These are phyloP conservation scores for Calycina marina DNA, from an alignment of 2,329 filamentous ascomycete genomes.

Conservation along the genomic window DNA sequence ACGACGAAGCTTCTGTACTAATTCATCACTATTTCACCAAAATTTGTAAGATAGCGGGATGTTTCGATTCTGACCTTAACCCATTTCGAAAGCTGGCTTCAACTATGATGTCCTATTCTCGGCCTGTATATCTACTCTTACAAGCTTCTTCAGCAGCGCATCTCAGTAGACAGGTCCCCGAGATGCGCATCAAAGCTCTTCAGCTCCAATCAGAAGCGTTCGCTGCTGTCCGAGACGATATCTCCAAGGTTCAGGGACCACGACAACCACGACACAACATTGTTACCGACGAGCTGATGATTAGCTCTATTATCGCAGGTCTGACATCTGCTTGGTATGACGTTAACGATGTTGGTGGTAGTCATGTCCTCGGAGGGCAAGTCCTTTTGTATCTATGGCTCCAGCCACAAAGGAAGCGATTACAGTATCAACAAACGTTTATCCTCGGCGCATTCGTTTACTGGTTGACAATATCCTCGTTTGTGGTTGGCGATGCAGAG, in stretches of 20 bases:
- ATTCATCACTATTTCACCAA: constrained; percentile 6
- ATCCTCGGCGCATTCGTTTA: constrained; percentile 6
- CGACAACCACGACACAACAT: constrained; percentile 1
- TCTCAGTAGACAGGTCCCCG: constrained; percentile 3
- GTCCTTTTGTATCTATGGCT: constrained; percentile 5
- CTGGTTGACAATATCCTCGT: constrained; percentile 6
- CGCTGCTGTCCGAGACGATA: constrained; percentile 4
- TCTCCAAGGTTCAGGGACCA: constrained; percentile 2
- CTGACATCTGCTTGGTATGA: constrained; percentile 7
- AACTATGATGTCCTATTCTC: constrained; percentile 5
- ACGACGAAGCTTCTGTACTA: constrained; percentile 3
- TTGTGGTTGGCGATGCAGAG: constrained; percentile 3
- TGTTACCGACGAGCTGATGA: constrained; percentile 6
- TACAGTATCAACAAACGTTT: constrained; percentile 6
- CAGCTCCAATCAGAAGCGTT: constrained; percentile 6
- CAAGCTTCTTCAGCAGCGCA: constrained; percentile 7
- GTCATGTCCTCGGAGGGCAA: constrained; percentile 5
- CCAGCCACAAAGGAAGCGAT: neutral
- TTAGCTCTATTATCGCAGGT: constrained; percentile 6
- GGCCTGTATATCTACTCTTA: constrained; percentile 4
- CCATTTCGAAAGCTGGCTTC: constrained; percentile 5
- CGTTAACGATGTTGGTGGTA: constrained; percentile 5
- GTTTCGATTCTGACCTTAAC: constrained; percentile 5
- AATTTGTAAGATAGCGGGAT: constrained; percentile 7
- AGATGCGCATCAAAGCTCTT: constrained; percentile 6